Evolutionary conservation across 495 filamentous ascomycete genomes (phyloP).

Genomic region (Penicillium riverlandense): DNA sequence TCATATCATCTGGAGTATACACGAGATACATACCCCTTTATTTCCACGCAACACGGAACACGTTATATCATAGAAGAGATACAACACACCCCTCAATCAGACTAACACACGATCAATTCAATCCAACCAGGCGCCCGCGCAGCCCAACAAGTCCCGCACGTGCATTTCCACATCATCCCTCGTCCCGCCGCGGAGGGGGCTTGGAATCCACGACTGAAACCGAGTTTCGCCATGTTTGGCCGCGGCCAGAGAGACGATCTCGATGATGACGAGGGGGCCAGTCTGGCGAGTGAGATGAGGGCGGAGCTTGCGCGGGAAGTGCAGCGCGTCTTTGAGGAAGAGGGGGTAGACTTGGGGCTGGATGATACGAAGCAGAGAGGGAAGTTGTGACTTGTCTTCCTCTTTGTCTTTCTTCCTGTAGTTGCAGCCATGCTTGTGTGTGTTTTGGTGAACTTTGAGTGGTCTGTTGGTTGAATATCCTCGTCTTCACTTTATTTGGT

Average conservation of each 20-base stretch:
- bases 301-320: slow-evolving; percentile 49
- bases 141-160: slow-evolving; percentile 84
- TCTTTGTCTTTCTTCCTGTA: neutral
- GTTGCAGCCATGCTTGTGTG: neutral
- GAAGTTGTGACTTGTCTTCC: slow-evolving; percentile 14
- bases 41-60: too few species aligned
- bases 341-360: slow-evolving; percentile 35
- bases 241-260: slow-evolving; percentile 73
- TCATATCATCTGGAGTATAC: neutral
- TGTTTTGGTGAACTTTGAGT: neutral
- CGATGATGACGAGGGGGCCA: slow-evolving; percentile 74
- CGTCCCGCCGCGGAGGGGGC: slow-evolving; percentile 35
- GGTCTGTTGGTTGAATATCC: neutral
- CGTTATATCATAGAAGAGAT: too few species aligned
- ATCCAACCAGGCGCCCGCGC: slow-evolving; percentile 55
- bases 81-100: neutral
- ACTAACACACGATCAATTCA: slow-evolving; percentile 5
- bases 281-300: slow-evolving; percentile 56
- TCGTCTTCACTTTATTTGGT: neutral
- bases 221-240: slow-evolving; percentile 76
- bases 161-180: slow-evolving; percentile 91
- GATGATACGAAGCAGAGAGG: slow-evolving; percentile 10
- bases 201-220: slow-evolving; percentile 15
- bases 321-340: slow-evolving; percentile 34
- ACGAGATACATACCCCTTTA: neutral